phyloP scores from a whole-genome alignment of 2,329 filamentous ascomycete species.

The Hymenoscyphus repandus region DNA sequence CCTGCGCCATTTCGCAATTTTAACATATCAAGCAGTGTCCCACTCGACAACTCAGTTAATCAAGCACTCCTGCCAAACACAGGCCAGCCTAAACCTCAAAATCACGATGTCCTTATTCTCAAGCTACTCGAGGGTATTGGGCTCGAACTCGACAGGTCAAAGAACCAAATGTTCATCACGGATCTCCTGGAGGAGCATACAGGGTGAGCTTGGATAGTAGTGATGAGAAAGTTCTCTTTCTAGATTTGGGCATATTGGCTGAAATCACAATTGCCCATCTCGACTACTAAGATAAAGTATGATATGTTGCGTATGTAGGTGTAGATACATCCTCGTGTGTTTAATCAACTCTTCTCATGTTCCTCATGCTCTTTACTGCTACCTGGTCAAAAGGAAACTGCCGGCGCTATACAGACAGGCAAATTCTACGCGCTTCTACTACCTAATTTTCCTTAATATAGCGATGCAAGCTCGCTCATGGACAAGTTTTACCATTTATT shows the following conservation, averaged over 20 bases:
- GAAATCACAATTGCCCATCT: background rate
- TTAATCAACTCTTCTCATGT: too few relatives aligned
- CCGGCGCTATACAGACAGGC: too few relatives aligned
- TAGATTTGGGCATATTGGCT: background rate
- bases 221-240: slow-evolving; percentile 3
- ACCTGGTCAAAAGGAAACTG: too few relatives aligned
- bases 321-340: too few relatives aligned
- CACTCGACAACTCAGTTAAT: slow-evolving; percentile 49
- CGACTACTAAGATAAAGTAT: too few relatives aligned
- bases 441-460: too few relatives aligned
- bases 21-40: slow-evolving; percentile 27
- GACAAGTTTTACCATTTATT: too few relatives aligned
- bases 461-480: too few relatives aligned
- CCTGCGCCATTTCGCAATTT: background rate
- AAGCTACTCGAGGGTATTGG: slow-evolving; percentile 44
- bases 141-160: slow-evolving; percentile 35
- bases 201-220: slow-evolving; percentile 29
- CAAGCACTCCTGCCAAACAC: slow-evolving; percentile 20
- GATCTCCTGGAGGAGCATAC: slow-evolving; percentile 38
- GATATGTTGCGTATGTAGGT: too few relatives aligned
- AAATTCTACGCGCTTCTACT: too few relatives aligned
- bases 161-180: slow-evolving; percentile 33
- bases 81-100: background rate
- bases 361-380: too few relatives aligned
- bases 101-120: slow-evolving; percentile 23